A percentile compares a stretch with the other conserved stretches of the same genome.
These are phyloP conservation scores for Castanea sativa DNA, from an alignment of 306 rosid genomes.

Conservation along the genomic window DNA sequence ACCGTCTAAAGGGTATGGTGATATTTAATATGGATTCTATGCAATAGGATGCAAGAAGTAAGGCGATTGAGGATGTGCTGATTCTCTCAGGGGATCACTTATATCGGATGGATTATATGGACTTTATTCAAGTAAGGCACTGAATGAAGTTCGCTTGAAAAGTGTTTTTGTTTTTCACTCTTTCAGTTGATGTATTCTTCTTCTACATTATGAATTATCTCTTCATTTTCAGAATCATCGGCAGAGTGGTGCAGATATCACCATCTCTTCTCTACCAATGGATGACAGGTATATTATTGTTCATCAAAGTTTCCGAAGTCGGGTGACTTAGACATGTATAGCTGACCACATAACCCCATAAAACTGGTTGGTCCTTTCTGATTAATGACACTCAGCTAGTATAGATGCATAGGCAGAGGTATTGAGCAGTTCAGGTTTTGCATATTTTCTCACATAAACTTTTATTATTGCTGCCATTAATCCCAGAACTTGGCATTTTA, in stretches of 20 bases:
- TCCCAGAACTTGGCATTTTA: background rate
- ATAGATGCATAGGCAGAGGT: background rate
- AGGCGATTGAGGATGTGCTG: constrained; percentile 81
- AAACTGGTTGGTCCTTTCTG: background rate
- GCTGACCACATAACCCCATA: background rate
- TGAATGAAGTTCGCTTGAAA: constrained; percentile 1
- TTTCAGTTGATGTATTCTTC: constrained; percentile 13
- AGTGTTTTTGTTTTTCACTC: constrained; percentile 2
- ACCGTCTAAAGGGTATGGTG: constrained; percentile 5
- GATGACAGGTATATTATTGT: constrained; percentile 62
- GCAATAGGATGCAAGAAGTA: constrained; percentile 76
- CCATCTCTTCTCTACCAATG: constrained; percentile 88
- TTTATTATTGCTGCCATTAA: background rate
- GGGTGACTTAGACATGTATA: background rate
- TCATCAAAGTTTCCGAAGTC: background rate
- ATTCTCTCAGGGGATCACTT: constrained; percentile 94
- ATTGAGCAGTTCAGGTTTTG: background rate
- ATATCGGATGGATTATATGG: constrained; percentile 92
- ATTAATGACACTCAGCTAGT: background rate
- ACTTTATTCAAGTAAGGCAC: constrained; percentile 73
- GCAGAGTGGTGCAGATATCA: constrained; percentile 87
- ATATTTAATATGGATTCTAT: constrained; percentile 10
- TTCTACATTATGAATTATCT: constrained; percentile 18
- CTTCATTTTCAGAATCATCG: constrained; percentile 66
- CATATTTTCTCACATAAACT: background rate